Base-by-base conservation (phyloP, 2,329 filamentous ascomycete genomes). In the Amylocarpus encephaloides region DNA sequence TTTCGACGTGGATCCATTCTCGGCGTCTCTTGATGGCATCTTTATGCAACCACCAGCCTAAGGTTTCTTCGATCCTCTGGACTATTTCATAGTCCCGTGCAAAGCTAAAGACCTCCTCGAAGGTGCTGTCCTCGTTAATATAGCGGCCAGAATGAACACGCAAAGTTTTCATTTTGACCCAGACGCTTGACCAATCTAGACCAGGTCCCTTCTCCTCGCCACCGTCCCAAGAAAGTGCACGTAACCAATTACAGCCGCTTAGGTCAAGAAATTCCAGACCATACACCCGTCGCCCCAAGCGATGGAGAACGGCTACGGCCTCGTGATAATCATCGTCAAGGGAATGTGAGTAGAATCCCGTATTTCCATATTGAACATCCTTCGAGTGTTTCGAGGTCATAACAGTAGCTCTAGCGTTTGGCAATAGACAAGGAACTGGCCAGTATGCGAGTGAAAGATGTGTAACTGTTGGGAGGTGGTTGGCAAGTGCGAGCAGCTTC, bases 371-470 rank as follows among this genome's bases (percentile, higher is more conserved):
- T 34, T 74, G 73, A 9, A 80, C 64, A 12, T 65, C 29, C 59
- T 67, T 26, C 71, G 64, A 64, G 30, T 71, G 65, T 4, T 69
- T 67, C 4, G 73, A 72, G 1, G 70, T 64, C 2, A 82, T 65
- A 1, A 73, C 72, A 0, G 76, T 66, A 22, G 68, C 68, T 50
- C 70, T 73, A 6, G 78, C 73, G 55, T 77, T 75, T 7, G 77
- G 76, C 1, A 78, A 79, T n/a, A 80, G 66, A 13, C 72, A 73
- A 1, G 81, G 81, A 44, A 74, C 72, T 1, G 81, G 80, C 81
- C 81, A 84, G 61, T 76, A 77, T 13, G 79, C 78, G 6, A 84
- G 70, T 55, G 75, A 80, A 36, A 84, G 68, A 58, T 84, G 79
- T 1, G 80, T 84, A 35, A 84, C 65, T 12, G 70, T 73, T 0